Percentiles rank a stretch among this genome's conserved stretches.
These are phyloP conservation scores for Phoenix roebelenii DNA, from an alignment of 176 grass and related monocot species.

Conservation along the genomic window DNA sequence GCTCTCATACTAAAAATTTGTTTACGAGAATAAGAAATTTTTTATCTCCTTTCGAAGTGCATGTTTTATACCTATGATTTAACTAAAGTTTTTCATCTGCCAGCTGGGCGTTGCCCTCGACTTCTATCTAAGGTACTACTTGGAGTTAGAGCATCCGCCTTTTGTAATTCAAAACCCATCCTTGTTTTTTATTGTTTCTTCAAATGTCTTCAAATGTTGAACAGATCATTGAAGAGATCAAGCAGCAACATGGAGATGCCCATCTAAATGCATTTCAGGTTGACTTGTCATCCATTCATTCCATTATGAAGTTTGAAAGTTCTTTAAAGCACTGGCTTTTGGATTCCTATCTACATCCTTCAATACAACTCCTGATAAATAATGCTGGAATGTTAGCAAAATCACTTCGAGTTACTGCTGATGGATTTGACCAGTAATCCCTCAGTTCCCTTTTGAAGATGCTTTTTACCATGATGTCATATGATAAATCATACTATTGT, in stretches of 20 bases:
- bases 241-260: slow-evolving; percentile 32
- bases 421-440: slow-evolving; percentile 69
- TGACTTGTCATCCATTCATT: slow-evolving; percentile 61
- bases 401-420: slow-evolving; percentile 40
- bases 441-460: slow-evolving; percentile 8
- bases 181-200: background rate
- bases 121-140: slow-evolving; percentile 52
- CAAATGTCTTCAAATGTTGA: slow-evolving; percentile 23
- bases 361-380: slow-evolving; percentile 84
- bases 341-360: slow-evolving; percentile 33
- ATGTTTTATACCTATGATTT: background rate
- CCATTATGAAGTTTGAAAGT: slow-evolving; percentile 62
- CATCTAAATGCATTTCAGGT: slow-evolving; percentile 49
- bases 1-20: too few species aligned
- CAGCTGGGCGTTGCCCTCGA: slow-evolving; percentile 47
- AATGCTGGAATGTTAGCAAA: slow-evolving; percentile 93
- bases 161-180: too few species aligned
- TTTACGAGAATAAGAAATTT: too few species aligned
- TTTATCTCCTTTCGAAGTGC: too few species aligned
- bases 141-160: slow-evolving; percentile 5
- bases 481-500: too few species aligned
- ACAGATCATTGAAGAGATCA: slow-evolving; percentile 59
- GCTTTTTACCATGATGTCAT: background rate
- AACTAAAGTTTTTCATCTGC: slow-evolving; percentile 8
- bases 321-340: slow-evolving; percentile 50